phyloP scores from a whole-genome alignment of 2,329 filamentous ascomycete species.

The Talaromyces amestolkiae region DNA sequence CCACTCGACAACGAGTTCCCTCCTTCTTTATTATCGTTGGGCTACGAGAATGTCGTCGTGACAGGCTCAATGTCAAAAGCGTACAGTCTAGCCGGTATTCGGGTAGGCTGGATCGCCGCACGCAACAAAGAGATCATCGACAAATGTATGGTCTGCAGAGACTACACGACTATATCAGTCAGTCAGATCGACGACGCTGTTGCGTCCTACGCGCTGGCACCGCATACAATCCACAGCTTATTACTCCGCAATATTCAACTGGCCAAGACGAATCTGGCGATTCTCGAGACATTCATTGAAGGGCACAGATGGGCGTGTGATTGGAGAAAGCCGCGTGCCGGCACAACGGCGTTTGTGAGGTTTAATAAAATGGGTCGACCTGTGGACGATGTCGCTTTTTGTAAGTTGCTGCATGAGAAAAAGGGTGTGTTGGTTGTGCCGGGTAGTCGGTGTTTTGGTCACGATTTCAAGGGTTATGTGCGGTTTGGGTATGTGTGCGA shows the following conservation, averaged over 20 bases:
- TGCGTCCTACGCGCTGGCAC: conserved; percentile 69
- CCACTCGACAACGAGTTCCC: conserved; percentile 56
- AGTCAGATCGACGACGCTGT: conserved; percentile 78
- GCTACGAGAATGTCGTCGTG: conserved; percentile 67
- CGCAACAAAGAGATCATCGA: conserved; percentile 62
- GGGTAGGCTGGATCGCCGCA: conserved; percentile 78
- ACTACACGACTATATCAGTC: conserved; percentile 85
- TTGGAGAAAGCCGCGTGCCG: conserved; percentile 73
- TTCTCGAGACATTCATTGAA: conserved; percentile 67
- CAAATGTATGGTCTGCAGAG: conserved; percentile 62
- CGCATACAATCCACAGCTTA: conserved; percentile 61
- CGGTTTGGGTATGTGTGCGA: conserved; percentile 73
- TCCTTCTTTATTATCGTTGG: conserved; percentile 68
- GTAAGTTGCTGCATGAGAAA: conserved; percentile 63
- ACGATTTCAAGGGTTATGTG: conserved; percentile 68
- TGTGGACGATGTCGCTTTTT: conserved; percentile 72
- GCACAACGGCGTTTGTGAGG: conserved; percentile 74
- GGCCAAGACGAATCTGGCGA: conserved; percentile 63
- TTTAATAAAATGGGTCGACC: conserved; percentile 62
- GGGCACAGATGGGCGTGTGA: conserved; percentile 62
- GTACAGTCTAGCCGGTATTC: conserved; percentile 77
- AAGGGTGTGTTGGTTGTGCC: conserved; percentile 73
- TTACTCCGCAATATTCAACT: conserved; percentile 64
- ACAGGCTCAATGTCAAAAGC: conserved; percentile 85
- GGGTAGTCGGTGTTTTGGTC: conserved; percentile 70